Percentiles rank a stretch among this genome's conserved stretches.
These are phyloP conservation scores for Peronospora farinosa DNA, from an alignment of 352 stramenopile species.

Conservation along the genomic window DNA sequence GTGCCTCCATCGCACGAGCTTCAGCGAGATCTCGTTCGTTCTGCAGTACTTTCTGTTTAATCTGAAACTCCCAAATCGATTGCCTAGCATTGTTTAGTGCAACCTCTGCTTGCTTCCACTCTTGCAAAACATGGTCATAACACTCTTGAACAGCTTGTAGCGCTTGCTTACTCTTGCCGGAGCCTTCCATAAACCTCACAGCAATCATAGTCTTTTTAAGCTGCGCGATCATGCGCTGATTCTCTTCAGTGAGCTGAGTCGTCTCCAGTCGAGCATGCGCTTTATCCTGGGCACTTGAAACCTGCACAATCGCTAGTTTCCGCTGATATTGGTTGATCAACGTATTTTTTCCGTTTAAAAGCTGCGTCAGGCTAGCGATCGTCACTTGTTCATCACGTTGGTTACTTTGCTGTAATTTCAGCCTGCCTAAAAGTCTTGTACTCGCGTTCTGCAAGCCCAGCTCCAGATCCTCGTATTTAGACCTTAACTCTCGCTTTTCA, in stretches of 20 bases:
- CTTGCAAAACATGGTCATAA: slow-evolving; percentile 54
- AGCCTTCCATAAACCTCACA: slow-evolving; percentile 55
- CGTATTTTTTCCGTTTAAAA: slow-evolving; percentile 72
- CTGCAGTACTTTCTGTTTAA: slow-evolving; percentile 38
- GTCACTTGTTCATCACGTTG: slow-evolving; percentile 51
- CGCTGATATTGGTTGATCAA: slow-evolving; percentile 55
- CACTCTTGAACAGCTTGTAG: slow-evolving; percentile 56
- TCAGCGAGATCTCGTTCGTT: slow-evolving; percentile 72
- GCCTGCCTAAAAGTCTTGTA: slow-evolving; percentile 24
- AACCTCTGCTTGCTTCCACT: slow-evolving; percentile 71
- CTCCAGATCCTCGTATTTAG: slow-evolving; percentile 49
- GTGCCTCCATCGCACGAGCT: slow-evolving; percentile 64
- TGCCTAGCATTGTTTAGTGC: slow-evolving; percentile 43
- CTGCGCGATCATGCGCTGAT: slow-evolving; percentile 65
- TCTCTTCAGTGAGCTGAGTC: slow-evolving; percentile 61
- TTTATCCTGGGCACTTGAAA: slow-evolving; percentile 42
- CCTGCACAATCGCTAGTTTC: slow-evolving; percentile 44
- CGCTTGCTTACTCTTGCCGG: slow-evolving; percentile 49
- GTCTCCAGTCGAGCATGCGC: slow-evolving; percentile 49
- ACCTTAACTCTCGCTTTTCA: slow-evolving; percentile 36
- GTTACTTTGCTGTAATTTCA: slow-evolving; percentile 18
- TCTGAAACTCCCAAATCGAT: slow-evolving; percentile 53
- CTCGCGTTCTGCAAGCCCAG: slow-evolving; percentile 53
- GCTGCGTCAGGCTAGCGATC: slow-evolving; percentile 74
- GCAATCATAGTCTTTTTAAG: slow-evolving; percentile 65